Conservation (phyloP, 1,284 basidiomycete genomes). For the Exsudoporus floridanus region DNA sequence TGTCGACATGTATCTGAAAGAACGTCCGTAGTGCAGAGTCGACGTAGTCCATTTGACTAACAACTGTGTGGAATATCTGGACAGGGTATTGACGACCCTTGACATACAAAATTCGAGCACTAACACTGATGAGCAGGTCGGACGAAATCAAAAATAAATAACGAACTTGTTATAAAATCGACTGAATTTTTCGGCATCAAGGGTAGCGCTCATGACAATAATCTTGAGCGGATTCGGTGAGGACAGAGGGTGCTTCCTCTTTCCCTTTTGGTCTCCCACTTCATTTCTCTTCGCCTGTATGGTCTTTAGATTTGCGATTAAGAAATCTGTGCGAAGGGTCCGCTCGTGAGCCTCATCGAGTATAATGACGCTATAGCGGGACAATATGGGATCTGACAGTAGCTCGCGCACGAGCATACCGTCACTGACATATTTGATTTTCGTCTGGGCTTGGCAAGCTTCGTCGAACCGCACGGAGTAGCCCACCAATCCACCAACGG, state of each 20-base stretch:
- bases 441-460: constrained; percentile 63
- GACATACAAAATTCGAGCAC: constrained; percentile 85
- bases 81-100: constrained; percentile 95
- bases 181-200: constrained; percentile 93
- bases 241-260: constrained; percentile 36
- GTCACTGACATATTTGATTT: constrained; percentile 95
- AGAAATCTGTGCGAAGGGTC: constrained; percentile 89
- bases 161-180: constrained; percentile 80
- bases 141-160: background rate
- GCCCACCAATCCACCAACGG: constrained; percentile 77
- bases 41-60: constrained; percentile 81
- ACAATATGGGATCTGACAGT: constrained; percentile 74
- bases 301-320: constrained; percentile 90
- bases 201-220: constrained; percentile 95
- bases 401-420: constrained; percentile 95
- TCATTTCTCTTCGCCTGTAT: constrained; percentile 74
- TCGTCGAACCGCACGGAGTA: constrained; percentile 98
- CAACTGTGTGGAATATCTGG: constrained; percentile 69
- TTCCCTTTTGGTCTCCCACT: constrained; percentile 41
- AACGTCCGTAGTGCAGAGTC: constrained; percentile 89
- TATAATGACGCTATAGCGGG: constrained; percentile 85
- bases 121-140: constrained; percentile 43
- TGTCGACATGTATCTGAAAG: constrained; percentile 85
- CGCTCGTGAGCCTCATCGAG: constrained; percentile 98
- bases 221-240: constrained; percentile 73